Evolutionary conservation across 1,284 basidiomycete genomes (phyloP), one percentile per base, ranked within the genome.

Genomic region (Quambalaria eucalypti): DNA sequence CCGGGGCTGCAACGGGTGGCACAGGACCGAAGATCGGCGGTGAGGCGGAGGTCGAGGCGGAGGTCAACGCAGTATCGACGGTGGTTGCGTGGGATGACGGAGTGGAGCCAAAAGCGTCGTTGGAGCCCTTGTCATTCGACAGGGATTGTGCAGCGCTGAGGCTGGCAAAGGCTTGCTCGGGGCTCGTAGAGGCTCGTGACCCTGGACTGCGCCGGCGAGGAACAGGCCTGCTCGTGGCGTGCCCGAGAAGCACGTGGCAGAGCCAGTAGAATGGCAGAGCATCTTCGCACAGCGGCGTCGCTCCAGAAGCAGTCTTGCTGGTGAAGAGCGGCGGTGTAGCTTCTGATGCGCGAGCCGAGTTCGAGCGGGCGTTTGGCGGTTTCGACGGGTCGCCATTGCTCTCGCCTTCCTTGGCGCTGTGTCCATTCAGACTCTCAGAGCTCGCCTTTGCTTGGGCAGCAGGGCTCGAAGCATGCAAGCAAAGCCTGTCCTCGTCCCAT

Each of bases 251-350:
- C 28, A 69, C 68, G 28, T 69, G 64, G 1, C 59, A 54, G 6
- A 69, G 61, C 68, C 68, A 70, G 50, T 66, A 70, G 51, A 70
- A 54, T 4, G 68, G 68, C 50, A 70, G 50, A 5, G 68, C 68
- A 42, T 70, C 68, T 52, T 70, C 62, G 31, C 61, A 64, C 9
- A 70, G 58, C 28, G 68, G 57, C n/a, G 60, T 66, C 3, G 64
- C 68, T 7, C 68, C 68, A 4, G 66, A 68, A 1, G 68, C 66
- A 1, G 68, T 70, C 19, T 62, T 60, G 4, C 61, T 59, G 19
- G 65, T 65, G 36, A 67, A 69, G 42, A 48, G 30, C 26, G 42
- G 7, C 14, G 42, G 31, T 33, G 31, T 7, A 5, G 42, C 42
- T 46, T 23, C 44, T 26, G 44, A 16, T 33, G n/a, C n/a, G n/a